Evolutionary conservation across 2,329 filamentous ascomycete genomes (phyloP).

Genomic region (Leptographium flavum): DNA sequence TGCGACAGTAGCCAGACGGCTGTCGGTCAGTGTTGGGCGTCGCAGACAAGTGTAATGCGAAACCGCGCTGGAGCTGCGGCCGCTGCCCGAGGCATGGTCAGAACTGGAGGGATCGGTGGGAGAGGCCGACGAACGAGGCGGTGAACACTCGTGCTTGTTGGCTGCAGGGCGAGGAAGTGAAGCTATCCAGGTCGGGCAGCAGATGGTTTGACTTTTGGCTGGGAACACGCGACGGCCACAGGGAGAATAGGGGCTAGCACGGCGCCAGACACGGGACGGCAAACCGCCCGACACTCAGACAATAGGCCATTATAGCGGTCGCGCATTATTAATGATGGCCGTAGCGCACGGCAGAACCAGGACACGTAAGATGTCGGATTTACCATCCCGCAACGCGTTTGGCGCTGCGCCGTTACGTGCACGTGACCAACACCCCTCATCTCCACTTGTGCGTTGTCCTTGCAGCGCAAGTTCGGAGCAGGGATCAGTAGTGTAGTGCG

Average conservation of each 20-base stretch:
- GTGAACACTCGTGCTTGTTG: background rate
- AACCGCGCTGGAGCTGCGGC: slow-evolving; percentile 7
- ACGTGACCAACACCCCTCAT: too few relatives aligned
- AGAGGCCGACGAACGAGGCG: background rate
- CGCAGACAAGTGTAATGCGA: slow-evolving; percentile 2
- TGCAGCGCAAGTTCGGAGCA: too few relatives aligned
- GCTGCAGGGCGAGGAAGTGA: background rate
- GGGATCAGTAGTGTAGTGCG: too few relatives aligned
- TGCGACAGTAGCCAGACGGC: background rate
- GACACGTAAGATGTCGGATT: too few relatives aligned
- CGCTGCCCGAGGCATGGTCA: slow-evolving; percentile 6
- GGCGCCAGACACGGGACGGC: background rate
- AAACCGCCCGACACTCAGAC: too few relatives aligned
- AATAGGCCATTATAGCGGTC: too few relatives aligned
- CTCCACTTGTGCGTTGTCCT: too few relatives aligned
- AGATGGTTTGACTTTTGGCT: background rate
- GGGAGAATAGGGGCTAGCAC: background rate
- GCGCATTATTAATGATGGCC: too few relatives aligned
- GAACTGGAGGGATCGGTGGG: background rate
- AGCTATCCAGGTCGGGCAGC: background rate
- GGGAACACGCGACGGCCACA: background rate
- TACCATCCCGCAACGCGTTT: too few relatives aligned
- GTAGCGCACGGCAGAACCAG: too few relatives aligned
- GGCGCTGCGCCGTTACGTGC: too few relatives aligned
- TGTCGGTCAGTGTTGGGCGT: background rate